Base-by-base conservation (phyloP, 495 filamentous ascomycete species). In the Xylaria castorea region DNA sequence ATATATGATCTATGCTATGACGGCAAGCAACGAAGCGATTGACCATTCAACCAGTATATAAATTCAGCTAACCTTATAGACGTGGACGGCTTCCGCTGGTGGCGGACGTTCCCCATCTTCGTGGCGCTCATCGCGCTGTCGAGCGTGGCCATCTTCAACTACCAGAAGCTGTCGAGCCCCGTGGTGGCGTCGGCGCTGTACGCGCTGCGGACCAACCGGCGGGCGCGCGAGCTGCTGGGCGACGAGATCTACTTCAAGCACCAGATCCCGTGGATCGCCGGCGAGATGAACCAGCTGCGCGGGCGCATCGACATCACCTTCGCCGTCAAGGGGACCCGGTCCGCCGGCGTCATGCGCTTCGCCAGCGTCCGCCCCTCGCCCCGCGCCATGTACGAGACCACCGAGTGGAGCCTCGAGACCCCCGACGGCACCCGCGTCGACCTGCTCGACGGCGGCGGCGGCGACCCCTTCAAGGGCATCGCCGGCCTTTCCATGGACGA, bases 111-210 rank as follows among this genome's bases (percentile, higher is more conserved):
- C 32, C 88, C 89, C 48, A 72, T 87, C 69, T 90, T 91, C 81
- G 72, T 85, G 34, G 81, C 85, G 51, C 81, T 90, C 58, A 85
- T 95, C 66, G 88, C 88, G 42, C 84, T 84, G 25, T 90, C 89
- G 64, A 89, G 91, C 72, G 83, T 96, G 48, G 93, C 90, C 55
- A 96, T 97, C 80, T 98, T 99, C 91, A 99, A 99, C 85, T 98
- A 99, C 87, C 95, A 99, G 77, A 97, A 97, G 79, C 87, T 89
- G 3, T 93, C 92, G 3, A 92, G 89, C 22, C 92, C 91, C 66
- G 90, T 98, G 16, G 93, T 97, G 5, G 89, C 87, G 71, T 92
- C 92, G 57, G 95, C 93, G 7, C 87, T 99, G 2, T 99, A 98
- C 85, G 91, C 95, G 1, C 87, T 99, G 55, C 93, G 96, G 67